A percentile compares a stretch with the other conserved stretches of the same genome.
phyloP scores from a whole-genome alignment of 2,329 filamentous ascomycete species.

The Diaporthe sp. region DNA sequence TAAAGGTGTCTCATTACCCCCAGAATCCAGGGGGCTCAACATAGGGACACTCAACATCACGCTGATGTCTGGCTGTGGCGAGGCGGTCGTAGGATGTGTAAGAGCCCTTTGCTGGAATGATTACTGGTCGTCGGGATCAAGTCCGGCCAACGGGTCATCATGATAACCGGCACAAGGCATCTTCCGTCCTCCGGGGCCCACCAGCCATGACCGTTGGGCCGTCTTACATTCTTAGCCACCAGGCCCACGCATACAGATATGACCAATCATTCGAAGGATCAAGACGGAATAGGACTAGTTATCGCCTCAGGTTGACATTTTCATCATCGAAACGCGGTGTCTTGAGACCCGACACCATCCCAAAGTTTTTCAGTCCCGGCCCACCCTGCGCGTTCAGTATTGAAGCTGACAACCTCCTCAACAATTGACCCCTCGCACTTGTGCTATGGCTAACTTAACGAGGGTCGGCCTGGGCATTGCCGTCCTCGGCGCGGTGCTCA shows the following conservation, averaged over 20 bases:
- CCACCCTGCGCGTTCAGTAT: background rate
- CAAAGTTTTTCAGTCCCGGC: background rate
- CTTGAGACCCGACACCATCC: background rate
- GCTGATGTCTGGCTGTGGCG: background rate
- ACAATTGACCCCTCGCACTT: background rate
- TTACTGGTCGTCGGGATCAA: background rate
- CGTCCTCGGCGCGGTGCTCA: slow-evolving; percentile 12
- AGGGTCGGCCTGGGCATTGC: slow-evolving; percentile 6
- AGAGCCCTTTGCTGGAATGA: background rate
- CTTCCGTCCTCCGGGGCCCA: too few relatives aligned
- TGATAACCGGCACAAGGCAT: too few relatives aligned
- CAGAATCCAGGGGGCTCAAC: background rate
- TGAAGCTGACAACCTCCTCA: background rate
- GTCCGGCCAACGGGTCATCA: slow-evolving; percentile 3
- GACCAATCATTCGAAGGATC: background rate
- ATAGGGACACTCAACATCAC: background rate
- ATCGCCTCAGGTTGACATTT: background rate
- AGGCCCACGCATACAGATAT: background rate
- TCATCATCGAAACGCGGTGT: background rate
- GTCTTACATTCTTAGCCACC: background rate
- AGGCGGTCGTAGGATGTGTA: background rate
- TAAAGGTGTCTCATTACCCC: background rate
- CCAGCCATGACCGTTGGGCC: background rate
- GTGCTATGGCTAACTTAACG: background rate
- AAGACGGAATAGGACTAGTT: too few relatives aligned